These are phyloP conservation scores for Davidsoniella australis DNA, from an alignment of 2,329 filamentous ascomycete genomes.

Conservation along the genomic window DNA sequence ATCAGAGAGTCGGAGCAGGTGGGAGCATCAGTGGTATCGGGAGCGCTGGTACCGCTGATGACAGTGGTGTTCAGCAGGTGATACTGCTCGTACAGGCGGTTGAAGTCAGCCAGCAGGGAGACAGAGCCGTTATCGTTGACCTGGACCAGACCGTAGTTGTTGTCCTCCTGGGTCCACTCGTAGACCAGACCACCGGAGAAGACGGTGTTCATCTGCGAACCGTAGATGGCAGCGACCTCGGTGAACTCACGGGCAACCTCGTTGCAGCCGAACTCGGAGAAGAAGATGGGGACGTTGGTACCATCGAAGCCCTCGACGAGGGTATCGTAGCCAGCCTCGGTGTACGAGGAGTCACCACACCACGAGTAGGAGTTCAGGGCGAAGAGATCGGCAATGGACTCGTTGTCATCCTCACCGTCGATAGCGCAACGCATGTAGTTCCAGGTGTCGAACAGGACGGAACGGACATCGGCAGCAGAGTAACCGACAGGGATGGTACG, in stretches of 20 bases:
- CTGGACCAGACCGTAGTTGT: conserved; percentile 47
- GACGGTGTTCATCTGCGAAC: conserved; percentile 46
- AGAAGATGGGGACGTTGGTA: conserved; percentile 59
- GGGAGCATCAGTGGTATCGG: conserved; percentile 34
- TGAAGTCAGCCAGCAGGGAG: conserved; percentile 46
- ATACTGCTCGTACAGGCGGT: conserved; percentile 61
- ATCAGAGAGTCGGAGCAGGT: conserved; percentile 53
- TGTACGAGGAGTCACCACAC: conserved; percentile 47
- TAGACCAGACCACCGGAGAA: conserved; percentile 69
- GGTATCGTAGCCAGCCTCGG: conserved; percentile 43
- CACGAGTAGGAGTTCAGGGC: conserved; percentile 61
- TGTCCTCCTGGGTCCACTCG: conserved; percentile 58
- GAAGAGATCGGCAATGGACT: conserved; percentile 56
- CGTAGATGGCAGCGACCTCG: conserved; percentile 58
- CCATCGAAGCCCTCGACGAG: conserved; percentile 48
- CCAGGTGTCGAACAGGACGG: conserved; percentile 56
- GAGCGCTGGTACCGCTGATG: conserved; percentile 43
- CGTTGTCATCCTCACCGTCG: conserved; percentile 34
- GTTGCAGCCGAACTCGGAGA: conserved; percentile 72
- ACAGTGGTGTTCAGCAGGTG: conserved; percentile 53
- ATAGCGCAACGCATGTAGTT: conserved; percentile 56
- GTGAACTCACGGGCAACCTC: conserved; percentile 53
- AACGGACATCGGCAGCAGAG: conserved; percentile 63
- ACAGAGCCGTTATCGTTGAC: conserved; percentile 40
- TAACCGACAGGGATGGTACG: conserved; percentile 62